Evolutionary conservation across 768 basidiomycete genomes (phyloP), one percentile per base, ranked within the genome.

Genomic region (Russula foetens): DNA sequence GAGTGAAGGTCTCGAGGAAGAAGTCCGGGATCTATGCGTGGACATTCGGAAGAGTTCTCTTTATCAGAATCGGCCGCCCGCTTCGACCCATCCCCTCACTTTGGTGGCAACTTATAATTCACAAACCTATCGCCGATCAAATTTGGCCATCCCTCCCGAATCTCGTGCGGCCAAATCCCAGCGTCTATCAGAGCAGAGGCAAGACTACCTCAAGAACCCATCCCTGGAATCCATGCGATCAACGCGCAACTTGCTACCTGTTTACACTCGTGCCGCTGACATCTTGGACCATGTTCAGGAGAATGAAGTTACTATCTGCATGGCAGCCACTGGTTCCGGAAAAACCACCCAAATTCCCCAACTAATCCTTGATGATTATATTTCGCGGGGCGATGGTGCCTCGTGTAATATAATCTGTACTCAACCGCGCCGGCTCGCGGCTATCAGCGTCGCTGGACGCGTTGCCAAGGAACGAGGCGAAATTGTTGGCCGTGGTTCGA

Each of bases 321-420:
- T 92, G 86, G 92, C 92, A 49, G 83, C 88, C 7, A 93, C 93
- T 2, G 92, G 92, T 38, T 93, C 91, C 1, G 92, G 94, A 1
- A 97, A 97, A 75, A 96, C 92, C 7, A 97, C 94, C 0, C 95
- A 98, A 71, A 83, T 97, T 26, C 95, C 95, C 6, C 95, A 97
- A 71, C 79, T 97, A 49, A 84, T 97, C 63, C 79, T 98, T 51
- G 94, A 98, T 67, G 81, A 88, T 45, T 86, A 80, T 68, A 93
- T 93, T 59, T 77, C 85, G 19, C 75, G 78, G 17, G 90, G 85
- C n/a, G 77, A 90, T 56, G 95, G 95, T 17, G 85, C 90, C 1
- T 73, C 76, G 52, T 96, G 92, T 74, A 96, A 97, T 69, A 81
- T 98, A 65, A 76, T 97, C 28, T 97, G 93, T 69, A 97, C 94